Base-by-base conservation (phyloP, 768 basidiomycete genomes). In the Serendipita indica region DNA sequence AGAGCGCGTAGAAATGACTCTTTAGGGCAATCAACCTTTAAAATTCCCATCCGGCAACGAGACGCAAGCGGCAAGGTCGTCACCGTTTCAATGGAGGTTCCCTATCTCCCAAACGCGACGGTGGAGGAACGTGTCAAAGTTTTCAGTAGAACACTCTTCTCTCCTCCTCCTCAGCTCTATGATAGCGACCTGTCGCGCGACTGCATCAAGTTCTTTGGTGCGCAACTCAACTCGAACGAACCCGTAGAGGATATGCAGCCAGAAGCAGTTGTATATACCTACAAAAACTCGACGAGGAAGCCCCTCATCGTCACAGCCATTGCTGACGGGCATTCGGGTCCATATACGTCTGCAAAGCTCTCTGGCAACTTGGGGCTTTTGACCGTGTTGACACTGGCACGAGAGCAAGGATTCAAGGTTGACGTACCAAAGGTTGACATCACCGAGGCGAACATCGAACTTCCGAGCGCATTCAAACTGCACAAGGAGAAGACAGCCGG, bases 171-270 rank as follows among this genome's bases (percentile, higher is more conserved):
- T 33, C 60, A 52, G 56, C 57, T 20, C 33, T 32, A 43, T 27
- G 52, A 25, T 10, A 33, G 33, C 30, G 22, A 20, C 39, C 22
- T 28, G 25, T 58, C 25, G 28, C 28, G 18, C 74, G 73, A 33
- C 81, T 87, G 87, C 16, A 54, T 54, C 12, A 82, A 77, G 63
- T 83, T 84, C 70, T 77, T 83, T 49, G 93, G 85, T 2, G 87
- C 89, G 16, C 78, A 76, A 33, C 73, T 98, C 33, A 74, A 87
- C 0, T 85, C 90, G 2, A 99, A 99, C 66, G 80, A 86, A 60
- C 89, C 91, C 5, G 82, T 96, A 57, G 96, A 99, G 70, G 96
- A 99, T 67, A 82, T 90, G 25, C 78, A 83, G 63, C 79, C 86
- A 2, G 76, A 77, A 61, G 80, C 82, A 59, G 73, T 91, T 62